Conservation (phyloP, 257 asterid species). For the Capsicum rhomboideum region DNA sequence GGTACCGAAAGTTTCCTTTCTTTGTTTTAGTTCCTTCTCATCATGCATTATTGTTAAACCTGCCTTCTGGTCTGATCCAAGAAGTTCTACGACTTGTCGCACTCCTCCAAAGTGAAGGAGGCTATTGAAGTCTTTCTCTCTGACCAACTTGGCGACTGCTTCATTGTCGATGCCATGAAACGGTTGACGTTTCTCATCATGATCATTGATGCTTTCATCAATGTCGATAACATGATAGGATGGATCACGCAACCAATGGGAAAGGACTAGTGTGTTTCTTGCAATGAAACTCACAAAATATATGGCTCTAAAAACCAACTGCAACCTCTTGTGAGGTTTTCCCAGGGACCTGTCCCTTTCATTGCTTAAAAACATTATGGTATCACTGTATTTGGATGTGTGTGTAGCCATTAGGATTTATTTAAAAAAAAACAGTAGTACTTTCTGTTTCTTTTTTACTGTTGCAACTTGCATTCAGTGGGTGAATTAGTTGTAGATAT, state of each 20-base stretch:
- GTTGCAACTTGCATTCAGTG: not conserved
- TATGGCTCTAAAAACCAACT: not conserved
- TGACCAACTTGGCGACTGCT: constrained; percentile 5
- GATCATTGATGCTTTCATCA: not conserved
- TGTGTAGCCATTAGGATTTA: not conserved
- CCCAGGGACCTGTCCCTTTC: not conserved
- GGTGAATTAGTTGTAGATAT: not conserved
- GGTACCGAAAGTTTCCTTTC: constrained; percentile 3
- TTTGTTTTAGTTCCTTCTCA: not conserved
- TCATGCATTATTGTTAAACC: not conserved
- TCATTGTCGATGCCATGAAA: constrained; percentile 3
- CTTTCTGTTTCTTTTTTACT: not conserved
- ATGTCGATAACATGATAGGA: not conserved
- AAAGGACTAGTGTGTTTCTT: not conserved
- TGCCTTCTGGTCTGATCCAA: not conserved
- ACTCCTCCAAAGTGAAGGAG: constrained; percentile 4
- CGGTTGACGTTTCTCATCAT: not conserved
- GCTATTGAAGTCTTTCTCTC: not conserved
- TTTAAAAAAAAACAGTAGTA: not conserved
- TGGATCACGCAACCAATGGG: not conserved
- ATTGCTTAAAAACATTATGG: not conserved
- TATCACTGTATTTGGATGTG: not conserved
- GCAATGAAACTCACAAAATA: not conserved
- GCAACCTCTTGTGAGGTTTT: constrained; percentile 6
- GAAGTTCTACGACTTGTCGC: not conserved